Base-by-base conservation (phyloP, 164 flowering plant genomes). In the Houttuynia cordata region DNA sequence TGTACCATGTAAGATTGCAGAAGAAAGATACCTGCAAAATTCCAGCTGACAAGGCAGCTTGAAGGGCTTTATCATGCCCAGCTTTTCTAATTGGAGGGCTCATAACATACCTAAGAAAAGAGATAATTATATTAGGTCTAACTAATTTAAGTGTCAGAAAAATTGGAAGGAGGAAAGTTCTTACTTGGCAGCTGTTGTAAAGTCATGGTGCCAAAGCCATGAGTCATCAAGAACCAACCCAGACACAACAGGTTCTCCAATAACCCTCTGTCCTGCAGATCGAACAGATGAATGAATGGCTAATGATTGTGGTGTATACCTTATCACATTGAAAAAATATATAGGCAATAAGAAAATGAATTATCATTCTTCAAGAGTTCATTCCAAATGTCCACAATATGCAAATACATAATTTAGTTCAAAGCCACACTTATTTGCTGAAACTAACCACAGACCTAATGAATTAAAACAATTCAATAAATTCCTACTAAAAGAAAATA, bases 161-260 rank as follows among this genome's bases (percentile, higher is more conserved):
- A 47, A 30, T 1, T n/a, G 24, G 49, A 57, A 45, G 40, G 61
- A 60, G 40, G 58, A 14, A 10, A 62, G 25, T 57, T 63, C 87
- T 79, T 83, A 62, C 99, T 80, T 94, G 60, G 99, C 86, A 52
- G 99, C 99, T 66, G 79, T 83, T 59, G 63, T 53, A 71, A 88
- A 94, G 64, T 91, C 97, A 72, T 89, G 86, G 75, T 91, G 78
- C 97, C 97, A 91, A 66, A 94, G 80, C 68, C 72, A 61, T 51
- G 96, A 81, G 74, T 91, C 97, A 73, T 94, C 80, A 53, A 94
- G 88, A 62, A 79, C 73, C 64, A 93, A 64, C 25, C 96, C 95
- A 65, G 99, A 81, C 62, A 77, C 91, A 20, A 93, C 84, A 14
- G 97, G 83, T 73, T 91, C 99, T 69, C 99, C 99, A 59, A 94